phyloP scores from a whole-genome alignment of 768 basidiomycete genomes.

The Zangia roseola region DNA sequence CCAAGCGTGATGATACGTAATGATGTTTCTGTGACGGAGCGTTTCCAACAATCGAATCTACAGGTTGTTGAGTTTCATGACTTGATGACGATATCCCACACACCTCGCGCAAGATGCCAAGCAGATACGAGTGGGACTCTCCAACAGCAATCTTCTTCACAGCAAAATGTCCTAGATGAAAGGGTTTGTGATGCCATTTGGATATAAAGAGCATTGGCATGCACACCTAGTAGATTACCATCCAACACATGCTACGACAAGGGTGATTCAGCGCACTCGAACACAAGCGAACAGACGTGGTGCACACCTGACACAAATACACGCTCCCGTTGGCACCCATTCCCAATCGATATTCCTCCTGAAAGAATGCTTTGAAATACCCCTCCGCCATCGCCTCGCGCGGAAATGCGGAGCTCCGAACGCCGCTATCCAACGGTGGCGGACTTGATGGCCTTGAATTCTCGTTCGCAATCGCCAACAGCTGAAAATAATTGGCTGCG shows the following conservation, averaged over 20 bases:
- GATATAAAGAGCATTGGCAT: not conserved
- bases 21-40: slow-evolving; percentile 88
- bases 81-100: slow-evolving; percentile 4
- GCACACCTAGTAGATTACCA: slow-evolving; percentile 74
- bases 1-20: slow-evolving; percentile 97
- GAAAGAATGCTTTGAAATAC: slow-evolving; percentile 91
- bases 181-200: slow-evolving; percentile 1
- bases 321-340: slow-evolving; percentile 96
- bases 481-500: slow-evolving; percentile 77
- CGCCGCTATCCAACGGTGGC: slow-evolving; percentile 27
- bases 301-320: slow-evolving; percentile 76
- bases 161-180: slow-evolving; percentile 70
- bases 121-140: slow-evolving; percentile 80
- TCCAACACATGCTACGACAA: slow-evolving; percentile 78
- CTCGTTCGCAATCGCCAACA: slow-evolving; percentile 73
- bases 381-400: slow-evolving; percentile 83
- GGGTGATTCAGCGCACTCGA: slow-evolving; percentile 3
- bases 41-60: slow-evolving; percentile 83
- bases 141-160: slow-evolving; percentile 98
- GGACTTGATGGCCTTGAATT: slow-evolving; percentile 53
- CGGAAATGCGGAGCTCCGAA: slow-evolving; percentile 44
- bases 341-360: slow-evolving; percentile 83
- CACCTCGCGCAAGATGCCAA: slow-evolving; percentile 79
- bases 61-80: not conserved
- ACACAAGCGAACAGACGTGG: not conserved